Evolutionary conservation across 2,329 filamentous ascomycete genomes (phyloP).

Genomic region (Aplosporella prunicola): DNA sequence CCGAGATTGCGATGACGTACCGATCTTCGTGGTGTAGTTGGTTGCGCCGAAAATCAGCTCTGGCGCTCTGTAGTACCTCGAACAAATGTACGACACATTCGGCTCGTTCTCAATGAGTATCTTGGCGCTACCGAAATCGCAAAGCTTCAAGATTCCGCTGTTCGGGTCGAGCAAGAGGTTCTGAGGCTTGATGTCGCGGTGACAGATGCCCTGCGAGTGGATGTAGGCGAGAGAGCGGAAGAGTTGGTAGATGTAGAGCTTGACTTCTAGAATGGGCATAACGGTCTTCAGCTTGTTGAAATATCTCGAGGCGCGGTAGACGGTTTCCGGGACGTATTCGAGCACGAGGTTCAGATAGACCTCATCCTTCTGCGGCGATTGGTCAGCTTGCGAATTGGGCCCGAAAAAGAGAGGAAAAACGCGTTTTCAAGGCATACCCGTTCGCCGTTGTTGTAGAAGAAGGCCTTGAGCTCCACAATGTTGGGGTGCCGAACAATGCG

Average conservation of each 20-base stretch:
- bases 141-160: conserved; percentile 89
- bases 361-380: conserved; percentile 60
- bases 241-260: conserved; percentile 98
- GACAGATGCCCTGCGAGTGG: conserved; percentile 97
- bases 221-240: conserved; percentile 98
- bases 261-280: conserved; percentile 97
- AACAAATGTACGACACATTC: conserved; percentile 99
- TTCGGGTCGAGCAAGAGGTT: conserved; percentile 89
- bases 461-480: conserved; percentile 97
- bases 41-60: conserved; percentile 98
- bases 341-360: conserved; percentile 97
- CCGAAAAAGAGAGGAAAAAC: background rate
- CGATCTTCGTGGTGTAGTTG: conserved; percentile 99
- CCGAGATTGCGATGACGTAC: conserved; percentile 46
- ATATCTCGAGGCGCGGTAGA: conserved; percentile 94
- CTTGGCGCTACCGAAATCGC: conserved; percentile 98
- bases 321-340: conserved; percentile 96
- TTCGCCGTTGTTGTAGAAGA: conserved; percentile 99
- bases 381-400: conserved; percentile 17
- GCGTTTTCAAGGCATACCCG: conserved; percentile 55
- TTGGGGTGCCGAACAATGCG: conserved; percentile 97
- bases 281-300: conserved; percentile 99
- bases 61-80: conserved; percentile 93
- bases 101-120: conserved; percentile 98
- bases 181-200: conserved; percentile 98